A percentile compares a stretch with the other conserved stretches of the same genome.
Conservation (phyloP, 2,329 filamentous ascomycete species). For the Penicillium hordei region DNA sequence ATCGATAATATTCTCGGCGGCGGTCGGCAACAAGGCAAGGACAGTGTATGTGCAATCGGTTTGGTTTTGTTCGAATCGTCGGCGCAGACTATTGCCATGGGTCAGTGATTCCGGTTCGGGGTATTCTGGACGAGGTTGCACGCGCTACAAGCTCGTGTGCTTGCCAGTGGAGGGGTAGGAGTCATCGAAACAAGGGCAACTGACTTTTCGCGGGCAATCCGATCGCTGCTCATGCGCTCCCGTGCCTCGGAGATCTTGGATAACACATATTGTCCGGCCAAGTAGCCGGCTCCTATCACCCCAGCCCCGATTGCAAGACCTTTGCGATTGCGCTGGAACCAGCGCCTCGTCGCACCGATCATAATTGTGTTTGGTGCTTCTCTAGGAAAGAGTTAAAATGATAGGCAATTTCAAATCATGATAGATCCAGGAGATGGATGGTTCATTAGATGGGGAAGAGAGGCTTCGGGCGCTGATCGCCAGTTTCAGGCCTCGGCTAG, state of each 20-base stretch:
- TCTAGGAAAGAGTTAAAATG: not conserved
- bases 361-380: slow-evolving; percentile 40
- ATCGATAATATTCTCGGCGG: slow-evolving; percentile 83
- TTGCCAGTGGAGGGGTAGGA: not conserved
- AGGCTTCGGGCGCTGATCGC: slow-evolving; percentile 22
- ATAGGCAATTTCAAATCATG: slow-evolving; percentile 1
- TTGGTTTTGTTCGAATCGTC: slow-evolving; percentile 97
- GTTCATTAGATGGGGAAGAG: slow-evolving; percentile 14
- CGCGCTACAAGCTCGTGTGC: slow-evolving; percentile 17
- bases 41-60: slow-evolving; percentile 98
- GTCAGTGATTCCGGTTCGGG: slow-evolving; percentile 19
- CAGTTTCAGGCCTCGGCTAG: slow-evolving; percentile 34
- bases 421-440: slow-evolving; percentile 5
- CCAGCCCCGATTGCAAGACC: slow-evolving; percentile 85
- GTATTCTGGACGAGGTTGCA: slow-evolving; percentile 2
- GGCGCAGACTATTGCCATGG: slow-evolving; percentile 66
- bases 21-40: slow-evolving; percentile 88
- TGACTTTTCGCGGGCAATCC: slow-evolving; percentile 95
- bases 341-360: slow-evolving; percentile 76
- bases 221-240: slow-evolving; percentile 94
- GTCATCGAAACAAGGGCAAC: slow-evolving; percentile 27
- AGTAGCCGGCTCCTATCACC: slow-evolving; percentile 83
- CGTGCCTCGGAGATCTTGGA: slow-evolving; percentile 88
- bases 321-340: slow-evolving; percentile 88
- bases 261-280: slow-evolving; percentile 89